Conservation (phyloP, 306 rosid species). For the Pterocarpus santalinus region DNA sequence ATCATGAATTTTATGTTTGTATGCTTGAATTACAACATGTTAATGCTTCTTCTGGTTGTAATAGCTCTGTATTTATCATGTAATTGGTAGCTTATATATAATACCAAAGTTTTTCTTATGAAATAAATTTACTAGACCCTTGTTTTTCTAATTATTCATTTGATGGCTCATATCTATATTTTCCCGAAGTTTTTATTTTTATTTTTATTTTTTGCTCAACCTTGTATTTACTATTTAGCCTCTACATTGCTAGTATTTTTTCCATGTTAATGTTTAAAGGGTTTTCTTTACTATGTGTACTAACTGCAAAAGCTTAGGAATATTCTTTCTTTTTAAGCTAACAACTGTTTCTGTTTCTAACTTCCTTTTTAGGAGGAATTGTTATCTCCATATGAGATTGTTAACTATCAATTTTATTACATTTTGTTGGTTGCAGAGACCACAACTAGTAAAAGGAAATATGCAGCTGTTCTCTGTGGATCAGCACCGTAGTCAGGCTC, state of each 20-base stretch:
- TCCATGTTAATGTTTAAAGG: no score
- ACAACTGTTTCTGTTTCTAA: neutral
- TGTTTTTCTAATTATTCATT: no score
- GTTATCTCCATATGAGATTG: slow-evolving; percentile 5
- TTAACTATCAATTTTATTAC: neutral
- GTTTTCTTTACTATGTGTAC: no score
- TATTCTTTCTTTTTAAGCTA: slow-evolving; percentile 3
- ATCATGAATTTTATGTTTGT: no score
- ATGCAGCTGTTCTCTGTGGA: slow-evolving; percentile 77
- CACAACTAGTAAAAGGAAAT: slow-evolving; percentile 73
- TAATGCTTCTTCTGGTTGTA: no score
- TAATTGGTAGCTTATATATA: neutral
- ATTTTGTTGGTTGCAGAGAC: slow-evolving; percentile 54
- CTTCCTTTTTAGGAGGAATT: neutral
- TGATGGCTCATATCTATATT: neutral
- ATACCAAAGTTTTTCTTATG: no score
- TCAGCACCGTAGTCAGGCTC: slow-evolving; percentile 76
- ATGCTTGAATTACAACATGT: no score
- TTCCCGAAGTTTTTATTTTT: slow-evolving; percentile 7
- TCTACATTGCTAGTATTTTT: neutral
- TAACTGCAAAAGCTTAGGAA: neutral
- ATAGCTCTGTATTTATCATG: no score
- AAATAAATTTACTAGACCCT: no score
- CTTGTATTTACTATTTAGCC: neutral
- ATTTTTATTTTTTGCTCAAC: neutral